Conservation (phyloP, 179 eudicot genomes). For the Dionaea muscipula region DNA sequence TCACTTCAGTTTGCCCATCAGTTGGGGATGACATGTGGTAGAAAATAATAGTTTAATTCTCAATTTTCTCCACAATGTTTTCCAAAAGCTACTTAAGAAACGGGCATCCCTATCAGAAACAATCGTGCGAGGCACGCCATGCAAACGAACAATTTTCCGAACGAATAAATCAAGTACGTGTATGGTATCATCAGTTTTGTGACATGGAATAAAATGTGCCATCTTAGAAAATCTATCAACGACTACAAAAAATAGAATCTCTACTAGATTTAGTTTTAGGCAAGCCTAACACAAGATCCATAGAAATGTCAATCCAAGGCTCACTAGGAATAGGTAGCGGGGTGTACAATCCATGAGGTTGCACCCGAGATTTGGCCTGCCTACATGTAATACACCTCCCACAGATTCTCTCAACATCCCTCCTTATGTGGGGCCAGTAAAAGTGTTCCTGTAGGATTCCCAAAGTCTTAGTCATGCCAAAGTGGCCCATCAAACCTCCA, state of each 20-base stretch:
- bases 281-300: constrained; percentile 17
- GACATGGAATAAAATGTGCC: constrained; percentile 11
- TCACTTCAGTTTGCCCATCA: constrained; percentile 9
- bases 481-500: neutral
- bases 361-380: constrained; percentile 2
- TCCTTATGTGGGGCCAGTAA: no score
- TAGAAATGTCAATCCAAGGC: constrained; percentile 13
- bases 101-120: constrained; percentile 11
- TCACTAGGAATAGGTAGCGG: constrained; percentile 9
- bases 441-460: no score
- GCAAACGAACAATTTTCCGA: constrained; percentile 1
- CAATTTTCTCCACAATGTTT: constrained; percentile 1
- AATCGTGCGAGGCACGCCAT: no score
- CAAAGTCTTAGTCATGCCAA: neutral
- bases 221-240: constrained; percentile 12
- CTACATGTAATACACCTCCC: constrained; percentile 6
- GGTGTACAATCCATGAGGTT: constrained; percentile 8
- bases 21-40: constrained; percentile 11
- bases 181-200: constrained; percentile 2
- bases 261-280: constrained; percentile 3
- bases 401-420: neutral
- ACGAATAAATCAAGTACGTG: constrained; percentile 8
- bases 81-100: constrained; percentile 14
- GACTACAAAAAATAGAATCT: constrained; percentile 12
- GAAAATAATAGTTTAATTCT: constrained; percentile 5